phyloP scores from a whole-genome alignment of 345 rosid genomes.

The thale cress (Arabidopsis thaliana) region TAIR10.1 NC_003074.8:18305501-18306000 shows the following conservation, averaged over 20 bases:
- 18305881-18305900: background rate
- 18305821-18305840: background rate
- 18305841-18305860: background rate
- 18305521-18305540: background rate
- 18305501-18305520: constrained; percentile 74
- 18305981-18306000: constrained; percentile 69
- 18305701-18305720: constrained; percentile 89
- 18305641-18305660: constrained; percentile 79
- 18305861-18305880: background rate
- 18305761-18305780: background rate
- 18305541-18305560: constrained; percentile 3
- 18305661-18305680: constrained; percentile 73
- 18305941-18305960: constrained; percentile 80
- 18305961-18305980: constrained; percentile 78
- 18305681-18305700: constrained; percentile 75
- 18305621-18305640: constrained; percentile 71
- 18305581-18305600: constrained; percentile 12
- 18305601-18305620: constrained; percentile 52
- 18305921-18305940: constrained; percentile 82
- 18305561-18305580: background rate
- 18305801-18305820: background rate
- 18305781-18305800: background rate
- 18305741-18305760: constrained; percentile 19
- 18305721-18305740: constrained; percentile 59
- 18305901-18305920: constrained; percentile 58